A percentile compares a stretch with the other conserved stretches of the same genome.
Evolutionary conservation across 139 green algal species (phyloP).

Genomic region (Bryopsis sp.): DNA sequence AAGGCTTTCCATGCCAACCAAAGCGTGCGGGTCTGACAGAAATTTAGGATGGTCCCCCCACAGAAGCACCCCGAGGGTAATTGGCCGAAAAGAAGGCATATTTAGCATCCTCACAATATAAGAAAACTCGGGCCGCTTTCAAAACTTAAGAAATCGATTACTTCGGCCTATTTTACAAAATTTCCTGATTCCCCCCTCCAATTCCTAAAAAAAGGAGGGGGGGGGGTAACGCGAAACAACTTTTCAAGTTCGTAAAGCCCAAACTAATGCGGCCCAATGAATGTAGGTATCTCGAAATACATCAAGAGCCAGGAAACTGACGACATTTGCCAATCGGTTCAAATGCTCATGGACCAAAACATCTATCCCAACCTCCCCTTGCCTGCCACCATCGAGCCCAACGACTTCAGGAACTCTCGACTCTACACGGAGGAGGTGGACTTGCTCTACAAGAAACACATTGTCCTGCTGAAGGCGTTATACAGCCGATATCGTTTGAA

Average conservation of each 20-base stretch:
- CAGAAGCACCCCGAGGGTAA: too few relatives aligned
- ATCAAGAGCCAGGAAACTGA: slow-evolving; percentile 50
- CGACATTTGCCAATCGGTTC: slow-evolving; percentile 42
- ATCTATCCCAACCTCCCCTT: slow-evolving; percentile 36
- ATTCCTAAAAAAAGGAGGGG: too few relatives aligned
- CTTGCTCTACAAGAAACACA: slow-evolving; percentile 32
- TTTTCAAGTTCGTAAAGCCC: neutral
- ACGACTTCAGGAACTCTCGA: slow-evolving; percentile 44
- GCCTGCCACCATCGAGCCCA: slow-evolving; percentile 27
- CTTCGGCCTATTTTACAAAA: too few relatives aligned
- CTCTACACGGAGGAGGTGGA: slow-evolving; percentile 65
- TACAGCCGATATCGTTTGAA: slow-evolving; percentile 54
- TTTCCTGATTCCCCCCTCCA: too few relatives aligned
- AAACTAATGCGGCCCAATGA: too few relatives aligned
- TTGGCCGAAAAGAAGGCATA: too few relatives aligned
- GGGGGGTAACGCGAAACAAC: slow-evolving; percentile 2
- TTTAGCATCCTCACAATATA: too few relatives aligned
- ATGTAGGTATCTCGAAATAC: slow-evolving; percentile 58
- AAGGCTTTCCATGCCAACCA: too few relatives aligned
- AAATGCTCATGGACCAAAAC: slow-evolving; percentile 51
- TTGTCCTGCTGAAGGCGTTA: slow-evolving; percentile 47
- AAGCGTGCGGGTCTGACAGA: too few relatives aligned
- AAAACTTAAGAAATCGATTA: too few relatives aligned
- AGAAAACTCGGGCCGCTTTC: too few relatives aligned
- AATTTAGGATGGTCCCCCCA: too few relatives aligned